These are phyloP conservation scores for Boehmeria nivea DNA, from an alignment of 306 rosid species.

Conservation along the genomic window DNA sequence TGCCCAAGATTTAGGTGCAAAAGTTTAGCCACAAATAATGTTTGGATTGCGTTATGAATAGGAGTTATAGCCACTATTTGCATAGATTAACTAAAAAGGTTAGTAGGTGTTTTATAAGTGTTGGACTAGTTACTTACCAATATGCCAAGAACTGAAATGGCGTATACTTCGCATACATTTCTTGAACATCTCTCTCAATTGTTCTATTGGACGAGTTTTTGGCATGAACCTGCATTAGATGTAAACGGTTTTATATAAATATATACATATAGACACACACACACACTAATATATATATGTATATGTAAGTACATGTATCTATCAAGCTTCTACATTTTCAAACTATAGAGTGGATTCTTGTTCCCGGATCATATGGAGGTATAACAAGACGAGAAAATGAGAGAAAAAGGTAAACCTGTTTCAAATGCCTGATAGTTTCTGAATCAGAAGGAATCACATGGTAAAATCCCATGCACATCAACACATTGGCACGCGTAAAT, in stretches of 20 bases:
- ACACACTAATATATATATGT: no score
- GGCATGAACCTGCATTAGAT: constrained; percentile 34
- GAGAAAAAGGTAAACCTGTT: constrained; percentile 26
- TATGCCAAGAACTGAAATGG: constrained; percentile 59
- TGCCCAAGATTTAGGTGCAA: no score
- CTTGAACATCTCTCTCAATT: constrained; percentile 32
- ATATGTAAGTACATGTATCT: no score
- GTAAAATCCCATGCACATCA: constrained; percentile 50
- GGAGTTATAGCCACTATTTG: no score
- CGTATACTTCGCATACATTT: constrained; percentile 40
- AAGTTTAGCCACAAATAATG: no score
- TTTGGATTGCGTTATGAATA: no score
- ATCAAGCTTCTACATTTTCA: no score
- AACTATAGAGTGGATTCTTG: no score
- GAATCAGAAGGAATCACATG: constrained; percentile 49
- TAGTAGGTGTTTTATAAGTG: background rate
- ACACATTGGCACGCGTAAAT: constrained; percentile 48
- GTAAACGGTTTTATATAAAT: background rate
- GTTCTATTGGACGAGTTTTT: constrained; percentile 25
- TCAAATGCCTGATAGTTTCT: constrained; percentile 45
- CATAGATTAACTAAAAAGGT: no score
- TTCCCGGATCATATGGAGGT: background rate
- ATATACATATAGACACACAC: no score
- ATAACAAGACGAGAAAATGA: background rate
- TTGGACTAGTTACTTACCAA: constrained; percentile 24